A percentile compares a stretch with the other conserved stretches of the same genome.
Conservation (phyloP, 192 early-diverging fungal species). For the Pecoramyces ruminantium region DNA sequence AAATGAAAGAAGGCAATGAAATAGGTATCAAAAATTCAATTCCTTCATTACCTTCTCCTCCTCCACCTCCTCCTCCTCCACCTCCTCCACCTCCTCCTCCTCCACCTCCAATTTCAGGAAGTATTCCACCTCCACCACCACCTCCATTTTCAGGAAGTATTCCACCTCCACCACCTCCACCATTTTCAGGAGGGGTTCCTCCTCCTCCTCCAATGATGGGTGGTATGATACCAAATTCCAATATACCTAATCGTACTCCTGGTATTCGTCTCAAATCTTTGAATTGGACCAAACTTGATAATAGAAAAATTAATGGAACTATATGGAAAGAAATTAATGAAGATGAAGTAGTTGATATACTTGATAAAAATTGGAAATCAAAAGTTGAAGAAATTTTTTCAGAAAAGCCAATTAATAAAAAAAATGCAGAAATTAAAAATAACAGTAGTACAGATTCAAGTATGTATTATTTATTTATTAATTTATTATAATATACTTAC, state of each 20-base stretch:
- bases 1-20: too few species aligned
- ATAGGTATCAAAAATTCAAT: too few species aligned
- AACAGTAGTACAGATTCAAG: too few species aligned
- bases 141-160: too few species aligned
- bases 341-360: neutral
- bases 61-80: too few species aligned
- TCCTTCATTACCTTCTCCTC: too few species aligned
- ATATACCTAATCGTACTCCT: neutral
- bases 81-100: too few species aligned
- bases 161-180: neutral
- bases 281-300: neutral
- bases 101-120: too few species aligned
- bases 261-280: neutral
- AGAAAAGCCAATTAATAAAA: neutral
- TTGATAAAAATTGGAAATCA: neutral
- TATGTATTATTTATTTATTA: too few species aligned
- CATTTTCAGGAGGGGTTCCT: neutral
- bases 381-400: neutral
- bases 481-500: neutral
- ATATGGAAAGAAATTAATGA: neutral
- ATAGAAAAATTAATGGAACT: neutral
- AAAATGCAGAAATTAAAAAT: neutral
- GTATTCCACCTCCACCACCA: neutral
- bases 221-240: neutral
- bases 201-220: too few species aligned